Conservation (phyloP, 352 stramenopile species). For the Thraustochytrium striatum region DNA sequence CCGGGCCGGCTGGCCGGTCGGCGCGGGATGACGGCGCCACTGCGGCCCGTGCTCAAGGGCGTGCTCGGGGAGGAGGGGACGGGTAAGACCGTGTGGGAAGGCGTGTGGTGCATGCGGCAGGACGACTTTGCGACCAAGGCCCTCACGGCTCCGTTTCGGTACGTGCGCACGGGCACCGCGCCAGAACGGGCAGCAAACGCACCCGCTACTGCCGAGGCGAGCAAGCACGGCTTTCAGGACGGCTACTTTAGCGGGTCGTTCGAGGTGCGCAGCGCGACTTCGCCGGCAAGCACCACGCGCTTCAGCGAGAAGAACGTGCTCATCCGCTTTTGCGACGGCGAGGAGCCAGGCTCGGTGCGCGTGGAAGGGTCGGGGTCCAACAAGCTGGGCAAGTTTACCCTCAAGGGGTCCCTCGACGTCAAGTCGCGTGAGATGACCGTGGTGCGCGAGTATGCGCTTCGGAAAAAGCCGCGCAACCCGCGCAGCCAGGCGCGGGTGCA, state of each 20-base stretch:
- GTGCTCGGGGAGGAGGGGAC: neutral
- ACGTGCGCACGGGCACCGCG: neutral
- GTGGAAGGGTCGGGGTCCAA: slow-evolving; percentile 2
- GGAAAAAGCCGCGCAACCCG: neutral
- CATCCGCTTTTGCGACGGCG: neutral
- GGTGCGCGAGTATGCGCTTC: slow-evolving; percentile 22
- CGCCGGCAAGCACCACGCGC: neutral
- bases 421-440: neutral
- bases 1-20: neutral
- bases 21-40: neutral
- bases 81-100: slow-evolving; percentile 3
- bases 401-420: slow-evolving; percentile 18
- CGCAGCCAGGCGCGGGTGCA: neutral
- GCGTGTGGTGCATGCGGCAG: slow-evolving; percentile 21
- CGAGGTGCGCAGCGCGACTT: neutral
- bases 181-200: neutral
- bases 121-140: neutral
- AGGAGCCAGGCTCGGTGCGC: neutral
- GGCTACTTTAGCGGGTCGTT: slow-evolving; percentile 7
- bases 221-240: neutral
- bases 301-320: slow-evolving; percentile 34
- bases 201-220: too few species aligned
- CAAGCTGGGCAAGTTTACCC: slow-evolving; percentile 34
- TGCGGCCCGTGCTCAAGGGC: slow-evolving; percentile 33
- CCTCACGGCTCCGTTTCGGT: slow-evolving; percentile 14